phyloP scores from a whole-genome alignment of 768 basidiomycete genomes.

The Sistotremastrum niveocremeum region DNA sequence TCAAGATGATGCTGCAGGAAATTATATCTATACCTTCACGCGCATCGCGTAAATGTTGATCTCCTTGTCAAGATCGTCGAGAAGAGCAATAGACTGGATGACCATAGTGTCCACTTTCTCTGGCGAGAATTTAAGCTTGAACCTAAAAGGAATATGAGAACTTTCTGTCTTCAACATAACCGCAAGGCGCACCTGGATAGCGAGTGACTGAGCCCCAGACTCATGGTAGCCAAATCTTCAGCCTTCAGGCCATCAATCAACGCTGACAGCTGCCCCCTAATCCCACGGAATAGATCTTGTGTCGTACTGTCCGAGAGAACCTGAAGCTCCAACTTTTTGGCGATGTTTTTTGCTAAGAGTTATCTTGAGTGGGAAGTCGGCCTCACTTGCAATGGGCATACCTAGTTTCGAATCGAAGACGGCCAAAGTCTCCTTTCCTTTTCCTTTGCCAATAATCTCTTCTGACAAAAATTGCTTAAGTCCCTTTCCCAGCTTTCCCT shows the following conservation, averaged over 20 bases:
- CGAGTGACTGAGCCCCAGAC: constrained; percentile 92
- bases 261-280: constrained; percentile 74
- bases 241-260: constrained; percentile 86
- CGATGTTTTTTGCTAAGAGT: constrained; percentile 61
- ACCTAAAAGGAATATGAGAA: constrained; percentile 37
- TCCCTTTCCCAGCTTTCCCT: constrained; percentile 85
- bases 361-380: not conserved
- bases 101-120: constrained; percentile 99
- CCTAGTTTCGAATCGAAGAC: constrained; percentile 88
- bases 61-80: constrained; percentile 99
- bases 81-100: constrained; percentile 92
- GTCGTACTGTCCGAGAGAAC: constrained; percentile 47
- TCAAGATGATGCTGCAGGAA: not conserved
- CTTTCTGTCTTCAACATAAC: not conserved
- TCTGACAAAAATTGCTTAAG: constrained; percentile 88
- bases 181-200: constrained; percentile 61
- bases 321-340: constrained; percentile 88
- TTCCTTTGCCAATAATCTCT: constrained; percentile 78
- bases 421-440: constrained; percentile 71
- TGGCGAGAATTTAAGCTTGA: constrained; percentile 98
- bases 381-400: constrained; percentile 23
- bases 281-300: constrained; percentile 88
- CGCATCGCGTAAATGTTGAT: constrained; percentile 99
- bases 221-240: constrained; percentile 94
- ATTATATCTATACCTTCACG: constrained; percentile 60